phyloP scores from a whole-genome alignment of 2,329 filamentous ascomycete species.

The Pseudogymnoascus sp. region DNA sequence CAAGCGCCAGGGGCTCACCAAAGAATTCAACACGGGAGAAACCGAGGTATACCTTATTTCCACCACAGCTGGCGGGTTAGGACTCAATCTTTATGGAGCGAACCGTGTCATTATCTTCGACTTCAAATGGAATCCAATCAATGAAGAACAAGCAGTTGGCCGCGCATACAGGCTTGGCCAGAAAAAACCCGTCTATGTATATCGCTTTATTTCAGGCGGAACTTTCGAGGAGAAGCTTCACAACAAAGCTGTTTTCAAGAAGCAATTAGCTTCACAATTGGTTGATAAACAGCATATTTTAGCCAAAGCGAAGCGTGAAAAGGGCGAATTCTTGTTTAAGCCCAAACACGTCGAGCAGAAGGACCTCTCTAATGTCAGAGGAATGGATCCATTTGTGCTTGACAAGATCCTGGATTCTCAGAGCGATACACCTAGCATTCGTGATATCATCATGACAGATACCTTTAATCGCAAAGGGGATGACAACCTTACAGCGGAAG shows the following conservation, averaged over 20 bases:
- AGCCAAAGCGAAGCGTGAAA: constrained; percentile 53
- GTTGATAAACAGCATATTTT: constrained; percentile 75
- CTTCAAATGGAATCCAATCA: constrained; percentile 69
- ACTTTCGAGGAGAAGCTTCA: constrained; percentile 72
- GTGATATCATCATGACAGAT: constrained; percentile 58
- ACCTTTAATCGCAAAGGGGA: constrained; percentile 65
- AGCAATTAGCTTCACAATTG: constrained; percentile 68
- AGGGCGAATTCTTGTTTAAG: constrained; percentile 49
- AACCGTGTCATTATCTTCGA: constrained; percentile 86
- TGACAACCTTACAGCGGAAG: constrained; percentile 55
- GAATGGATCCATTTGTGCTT: constrained; percentile 52
- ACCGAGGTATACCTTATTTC: constrained; percentile 70
- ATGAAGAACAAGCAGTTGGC: constrained; percentile 82
- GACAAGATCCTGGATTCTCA: constrained; percentile 54
- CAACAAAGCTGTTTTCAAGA: constrained; percentile 73
- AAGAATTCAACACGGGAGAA: constrained; percentile 57
- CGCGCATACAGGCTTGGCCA: constrained; percentile 83
- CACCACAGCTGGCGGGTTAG: constrained; percentile 72
- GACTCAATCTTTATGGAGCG: constrained; percentile 75
- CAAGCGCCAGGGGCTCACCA: constrained; percentile 55
- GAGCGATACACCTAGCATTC: constrained; percentile 39
- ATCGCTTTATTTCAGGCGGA: constrained; percentile 69
- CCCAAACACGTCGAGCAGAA: constrained; percentile 46
- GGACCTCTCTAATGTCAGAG: constrained; percentile 45
- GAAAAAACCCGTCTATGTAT: constrained; percentile 72